Evolutionary conservation across 2,329 filamentous ascomycete genomes (phyloP).

Genomic region (Trichoderma polysporum): DNA sequence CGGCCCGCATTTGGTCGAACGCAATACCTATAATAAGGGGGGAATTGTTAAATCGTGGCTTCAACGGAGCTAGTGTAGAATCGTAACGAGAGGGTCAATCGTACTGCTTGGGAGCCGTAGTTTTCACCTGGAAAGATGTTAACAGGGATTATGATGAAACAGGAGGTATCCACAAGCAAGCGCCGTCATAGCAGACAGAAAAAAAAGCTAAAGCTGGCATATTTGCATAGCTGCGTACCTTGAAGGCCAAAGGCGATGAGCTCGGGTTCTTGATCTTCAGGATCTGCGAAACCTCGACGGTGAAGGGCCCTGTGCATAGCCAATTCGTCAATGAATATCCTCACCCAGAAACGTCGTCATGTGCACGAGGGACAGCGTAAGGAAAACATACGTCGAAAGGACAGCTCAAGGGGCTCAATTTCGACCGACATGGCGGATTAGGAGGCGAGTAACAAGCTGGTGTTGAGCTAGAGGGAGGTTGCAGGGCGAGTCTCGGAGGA

Average conservation of each 20-base stretch:
- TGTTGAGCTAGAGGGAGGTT: not conserved
- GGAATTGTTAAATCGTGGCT: not conserved
- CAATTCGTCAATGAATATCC: conserved; percentile 20
- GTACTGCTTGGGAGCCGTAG: conserved; percentile 97
- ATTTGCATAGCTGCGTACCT: conserved; percentile 48
- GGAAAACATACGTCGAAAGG: conserved; percentile 76
- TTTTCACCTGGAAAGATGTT: conserved; percentile 74
- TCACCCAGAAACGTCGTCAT: conserved; percentile 2
- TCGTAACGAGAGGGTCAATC: conserved; percentile 35
- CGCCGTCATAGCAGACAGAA: not conserved
- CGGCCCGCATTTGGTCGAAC: conserved; percentile 95
- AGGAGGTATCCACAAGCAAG: conserved; percentile 11
- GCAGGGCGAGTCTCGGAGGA: not conserved
- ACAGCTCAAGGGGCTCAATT: conserved; percentile 86
- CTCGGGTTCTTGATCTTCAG: conserved; percentile 66
- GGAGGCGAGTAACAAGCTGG: not conserved
- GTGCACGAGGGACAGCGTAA: conserved; percentile 15
- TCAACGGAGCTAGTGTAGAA: not conserved
- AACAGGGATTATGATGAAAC: conserved; percentile 21
- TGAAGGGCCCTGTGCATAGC: conserved; percentile 59
- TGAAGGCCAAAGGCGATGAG: conserved; percentile 64
- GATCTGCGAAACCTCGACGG: conserved; percentile 62
- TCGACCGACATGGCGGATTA: conserved; percentile 80
- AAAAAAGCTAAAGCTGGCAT: conserved; percentile 4
- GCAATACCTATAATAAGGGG: conserved; percentile 69